Evolutionary conservation across 2,329 filamentous ascomycete species (phyloP), one percentile per base, ranked within the genome.

Genomic region (Phaeosphaeria sp.): DNA sequence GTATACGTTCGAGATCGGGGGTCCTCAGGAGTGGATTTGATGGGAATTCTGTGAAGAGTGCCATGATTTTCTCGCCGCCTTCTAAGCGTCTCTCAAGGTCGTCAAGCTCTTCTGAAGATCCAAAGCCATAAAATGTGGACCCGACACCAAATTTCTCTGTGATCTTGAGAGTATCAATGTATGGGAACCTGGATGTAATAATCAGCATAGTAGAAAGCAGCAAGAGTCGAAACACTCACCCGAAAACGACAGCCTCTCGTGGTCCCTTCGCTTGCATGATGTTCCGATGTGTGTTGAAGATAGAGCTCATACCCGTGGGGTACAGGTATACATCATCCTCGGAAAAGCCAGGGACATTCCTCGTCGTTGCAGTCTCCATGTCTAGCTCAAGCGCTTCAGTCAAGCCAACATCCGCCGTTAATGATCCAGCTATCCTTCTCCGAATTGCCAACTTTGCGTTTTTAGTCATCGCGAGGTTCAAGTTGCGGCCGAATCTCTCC

Each of bases 131-230:
- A 74, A 98, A 98, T 2, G 90, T 76, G 58, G 90, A 93, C 0
- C 94, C 94, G 0, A 93, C 90, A 0, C 94, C 95, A 76, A 96
- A 98, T 76, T 98, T 99, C 74, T 98, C 84, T 5, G 98, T 81
- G 50, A 97, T 92, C 76, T 99, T 99, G 54, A 98, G 84, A 0
- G 95, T 97, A 77, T 99, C 95, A 52, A 97, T 92, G 68, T 99
- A 99, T 0, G 95, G 93, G 68, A 99, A 99, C n/a, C 77, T 78
- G 43, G 10, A 13, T 6, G 10, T 17, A 39, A 64, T 6, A 65
- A 60, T 54, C 48, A 17, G 18, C n/a, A 21, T 43, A 43, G 4
- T 17, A 2, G 21, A 6, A 27, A 21, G 13, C 10, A 17, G n/a
- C 6, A 50, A 21, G n/a, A 3, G 15, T 13, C 3, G 30, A 33